These are phyloP conservation scores for Zymoseptoria tritici DNA, from an alignment of 2,329 filamentous ascomycete genomes.

Conservation along the genomic window DNA sequence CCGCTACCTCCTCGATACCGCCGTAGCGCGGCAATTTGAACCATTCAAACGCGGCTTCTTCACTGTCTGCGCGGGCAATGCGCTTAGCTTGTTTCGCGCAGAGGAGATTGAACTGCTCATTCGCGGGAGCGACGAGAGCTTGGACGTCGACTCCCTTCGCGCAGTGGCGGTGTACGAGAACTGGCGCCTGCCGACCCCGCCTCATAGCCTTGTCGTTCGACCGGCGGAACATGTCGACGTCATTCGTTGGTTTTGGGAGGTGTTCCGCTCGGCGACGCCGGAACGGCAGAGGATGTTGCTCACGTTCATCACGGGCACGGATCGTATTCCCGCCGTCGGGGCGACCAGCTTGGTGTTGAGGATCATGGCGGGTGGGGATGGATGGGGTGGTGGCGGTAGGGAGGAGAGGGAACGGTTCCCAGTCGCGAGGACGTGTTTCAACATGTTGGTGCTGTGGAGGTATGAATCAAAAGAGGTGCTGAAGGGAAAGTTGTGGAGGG, in stretches of 20 bases:
- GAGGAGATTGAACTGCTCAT: slow-evolving; percentile 89
- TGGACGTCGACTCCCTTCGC: slow-evolving; percentile 69
- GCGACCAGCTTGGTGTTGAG: slow-evolving; percentile 71
- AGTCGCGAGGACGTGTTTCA: slow-evolving; percentile 86
- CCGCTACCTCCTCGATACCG: slow-evolving; percentile 67
- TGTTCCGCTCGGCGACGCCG: slow-evolving; percentile 59
- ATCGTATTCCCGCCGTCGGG: slow-evolving; percentile 83
- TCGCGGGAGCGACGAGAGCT: slow-evolving; percentile 72
- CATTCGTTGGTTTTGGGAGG: slow-evolving; percentile 82
- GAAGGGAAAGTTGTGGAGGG: slow-evolving; percentile 69
- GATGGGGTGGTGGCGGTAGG: slow-evolving; percentile 24
- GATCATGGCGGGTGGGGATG: slow-evolving; percentile 60
- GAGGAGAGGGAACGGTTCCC: slow-evolving; percentile 69
- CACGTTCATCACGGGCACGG: slow-evolving; percentile 82
- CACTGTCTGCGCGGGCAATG: slow-evolving; percentile 82
- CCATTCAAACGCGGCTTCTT: slow-evolving; percentile 93
- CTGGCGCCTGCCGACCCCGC: slow-evolving; percentile 49
- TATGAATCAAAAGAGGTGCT: slow-evolving; percentile 55
- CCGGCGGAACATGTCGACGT: slow-evolving; percentile 57
- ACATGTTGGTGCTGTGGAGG: slow-evolving; percentile 68
- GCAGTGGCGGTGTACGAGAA: slow-evolving; percentile 76
- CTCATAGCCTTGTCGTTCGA: slow-evolving; percentile 20
- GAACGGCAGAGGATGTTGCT: slow-evolving; percentile 69
- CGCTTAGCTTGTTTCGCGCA: slow-evolving; percentile 75
- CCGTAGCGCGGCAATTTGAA: slow-evolving; percentile 76